Evolutionary conservation across 495 filamentous ascomycete genomes (phyloP), one percentile per base, ranked within the genome.

Genomic region (Penicillium subrubescens): DNA sequence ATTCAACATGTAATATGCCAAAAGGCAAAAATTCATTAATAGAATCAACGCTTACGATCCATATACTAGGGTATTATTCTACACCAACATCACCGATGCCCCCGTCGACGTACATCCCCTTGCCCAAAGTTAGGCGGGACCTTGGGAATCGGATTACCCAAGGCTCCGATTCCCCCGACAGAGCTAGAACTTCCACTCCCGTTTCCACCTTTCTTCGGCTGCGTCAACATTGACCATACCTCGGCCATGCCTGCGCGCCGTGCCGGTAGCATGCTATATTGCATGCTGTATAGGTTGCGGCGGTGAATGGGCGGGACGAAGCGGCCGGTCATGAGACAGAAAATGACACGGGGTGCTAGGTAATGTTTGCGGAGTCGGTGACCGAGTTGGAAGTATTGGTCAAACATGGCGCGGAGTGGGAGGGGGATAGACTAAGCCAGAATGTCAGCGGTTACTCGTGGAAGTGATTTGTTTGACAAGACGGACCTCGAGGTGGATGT

Each of bases 261-360:
- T 12, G 91, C 89, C 6, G 95, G 95, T 34, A 99, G 82, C 96
- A 98, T 98, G 79, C 91, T 95, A 77, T 99, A 99, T 77, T 99
- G 95, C 69, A 99, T 87, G 62, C 92, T 94, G 77, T 99, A 99
- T 50, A 99, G 82, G 71, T 93, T 96, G 71, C 93, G 93, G 10
- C 95, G 85, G 73, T 97, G 93, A 37, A 99, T 94, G 0, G 96
- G 94, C 6, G 92, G 92, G 27, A 90, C 92, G 65, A 97, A 97
- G 55, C 88, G 90, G 63, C 95, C 95, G 1, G 93, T 97, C 31
- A 93, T 80, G 2, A 99, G 86, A 60, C 91, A 93, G 57, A 95
- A 84, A 57, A 97, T 85, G 21, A 99, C 96, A 17, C 87, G 84
- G 0, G 92, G 93, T 0, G 92, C 92, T 35, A 97, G 82, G 75